A percentile compares a stretch with the other conserved stretches of the same genome.
Conservation (phyloP, 331 rosid genomes). For the Rosa hybrid region DNA sequence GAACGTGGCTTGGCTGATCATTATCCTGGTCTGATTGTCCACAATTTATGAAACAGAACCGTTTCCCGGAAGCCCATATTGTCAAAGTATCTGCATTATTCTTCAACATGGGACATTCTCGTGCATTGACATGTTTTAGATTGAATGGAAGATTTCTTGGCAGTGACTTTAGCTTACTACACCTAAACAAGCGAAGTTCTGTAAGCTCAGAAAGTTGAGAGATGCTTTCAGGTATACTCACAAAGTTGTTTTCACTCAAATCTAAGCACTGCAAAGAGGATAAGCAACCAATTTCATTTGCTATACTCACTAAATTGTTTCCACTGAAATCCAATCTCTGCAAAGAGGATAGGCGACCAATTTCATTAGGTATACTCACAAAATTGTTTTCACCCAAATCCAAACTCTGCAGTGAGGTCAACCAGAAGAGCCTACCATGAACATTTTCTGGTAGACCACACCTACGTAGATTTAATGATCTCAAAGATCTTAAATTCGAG, state of each 20-base stretch:
- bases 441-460: too few relatives aligned
- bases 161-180: slow-evolving; percentile 13
- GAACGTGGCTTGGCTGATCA: neutral
- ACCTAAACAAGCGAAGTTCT: slow-evolving; percentile 7
- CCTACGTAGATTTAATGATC: too few relatives aligned
- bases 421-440: too few relatives aligned
- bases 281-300: neutral
- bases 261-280: slow-evolving; percentile 9
- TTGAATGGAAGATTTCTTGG: slow-evolving; percentile 17
- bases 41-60: slow-evolving; percentile 4
- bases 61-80: neutral
- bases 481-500: too few relatives aligned
- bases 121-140: slow-evolving; percentile 7
- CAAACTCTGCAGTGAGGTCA: too few relatives aligned
- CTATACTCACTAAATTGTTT: too few relatives aligned
- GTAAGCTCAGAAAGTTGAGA: slow-evolving; percentile 16
- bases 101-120: slow-evolving; percentile 16
- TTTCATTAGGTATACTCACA: too few relatives aligned
- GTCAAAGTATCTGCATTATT: neutral
- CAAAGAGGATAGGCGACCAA: neutral
- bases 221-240: slow-evolving; percentile 18
- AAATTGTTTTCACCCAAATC: too few relatives aligned
- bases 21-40: neutral
- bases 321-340: neutral
- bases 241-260: slow-evolving; percentile 20